Base-by-base conservation (phyloP, 768 basidiomycete genomes). In the Macrolepiota fuliginosa region DNA sequence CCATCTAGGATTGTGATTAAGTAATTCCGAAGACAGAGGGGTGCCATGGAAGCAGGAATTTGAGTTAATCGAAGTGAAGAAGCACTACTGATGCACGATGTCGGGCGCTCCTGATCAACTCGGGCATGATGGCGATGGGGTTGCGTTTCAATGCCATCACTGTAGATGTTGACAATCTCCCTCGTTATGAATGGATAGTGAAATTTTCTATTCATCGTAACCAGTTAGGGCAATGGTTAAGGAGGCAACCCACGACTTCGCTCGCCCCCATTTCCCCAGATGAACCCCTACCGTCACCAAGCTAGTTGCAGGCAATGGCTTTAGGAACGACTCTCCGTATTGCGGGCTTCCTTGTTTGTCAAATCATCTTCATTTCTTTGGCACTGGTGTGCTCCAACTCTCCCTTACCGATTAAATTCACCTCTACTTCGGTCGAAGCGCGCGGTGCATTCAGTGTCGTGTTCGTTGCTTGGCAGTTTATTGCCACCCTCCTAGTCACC, bases 401-500 rank as follows among this genome's bases (percentile, higher is more conserved):
- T 35, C 56, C 56, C 35, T 15, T 57, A 47, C 45, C 56, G 17
- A 22, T 57, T 27, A 46, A 57, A 6, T 27, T 57, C 25, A 47
- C 42, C 6, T 57, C 56, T 15, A 57, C 56, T 17, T 57, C 56
- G 9, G 27, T 45, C 4, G 56, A 57, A 36, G 56, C 47, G 27
- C 56, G 56, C n/a, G 56, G 46, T 3, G 45, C 56, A 12, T 57
- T 57, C 32, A 36, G 56, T 17, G 56, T 57, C 32, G 56, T 57
- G 1, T 57, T 57, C 46, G 56, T 57, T 12, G 56, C 46, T 47
- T 57, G 56, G 56, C 56, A 57, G 22, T 57, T 57, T 29, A 10
- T 57, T n/a, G 56, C 56, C 7, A 45, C 56, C 19, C 56, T 57
- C 45, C 45, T 49, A n/a, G 45, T 57, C 56, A 22, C 29, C 22